Base-by-base conservation (phyloP, 495 filamentous ascomycete genomes). In the Parmelia sp. region DNA sequence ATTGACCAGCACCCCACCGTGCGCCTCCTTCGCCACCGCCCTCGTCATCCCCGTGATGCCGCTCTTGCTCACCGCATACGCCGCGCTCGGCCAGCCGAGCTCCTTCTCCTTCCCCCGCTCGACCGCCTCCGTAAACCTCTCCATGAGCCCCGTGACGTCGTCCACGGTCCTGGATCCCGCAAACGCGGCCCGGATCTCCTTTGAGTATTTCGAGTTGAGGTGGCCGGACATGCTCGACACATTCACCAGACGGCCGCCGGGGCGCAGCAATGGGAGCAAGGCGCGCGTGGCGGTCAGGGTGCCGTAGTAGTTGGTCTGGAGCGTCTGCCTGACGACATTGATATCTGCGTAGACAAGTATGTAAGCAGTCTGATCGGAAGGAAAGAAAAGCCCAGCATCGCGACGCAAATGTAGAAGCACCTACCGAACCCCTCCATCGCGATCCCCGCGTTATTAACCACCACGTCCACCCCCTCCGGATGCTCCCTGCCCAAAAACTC, bases 401-500 rank as follows among this genome's bases (percentile, higher is more conserved):
- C n/a, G n/a, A n/a, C n/a, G n/a, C n/a, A n/a, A n/a, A n/a, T n/a
- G n/a, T n/a, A 23, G 25, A 36, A 61, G n/a, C 17, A 44, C 68
- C 19, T 60, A 72, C 71, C 61, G 33, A 76, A 75, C 27, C 74
- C 74, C 31, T 70, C 51, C 68, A 75, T 68, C n/a, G 74, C 74
- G 44, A 71, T 68, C 72, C 75, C 79, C 1, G 79, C 80, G 67
- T 82, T 82, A 69, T 82, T 82, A 61, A 82, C 72, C 11, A 81
- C 71, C 25, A 81, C 64, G 66, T 83, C 80, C 36, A 83, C 70
- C 1, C 80, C 78, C 27, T 80, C 74, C 15, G 73, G 71, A 67
- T 82, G 78, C 35, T 76, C 71, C 39, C 73, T 70, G 64, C 77
- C 73, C 65, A 82, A 55, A 36, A 77, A 77, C 1, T 69, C 67